phyloP scores from a whole-genome alignment of 2,329 filamentous ascomycete genomes.

The Neofusicoccum umdonicola region DNA sequence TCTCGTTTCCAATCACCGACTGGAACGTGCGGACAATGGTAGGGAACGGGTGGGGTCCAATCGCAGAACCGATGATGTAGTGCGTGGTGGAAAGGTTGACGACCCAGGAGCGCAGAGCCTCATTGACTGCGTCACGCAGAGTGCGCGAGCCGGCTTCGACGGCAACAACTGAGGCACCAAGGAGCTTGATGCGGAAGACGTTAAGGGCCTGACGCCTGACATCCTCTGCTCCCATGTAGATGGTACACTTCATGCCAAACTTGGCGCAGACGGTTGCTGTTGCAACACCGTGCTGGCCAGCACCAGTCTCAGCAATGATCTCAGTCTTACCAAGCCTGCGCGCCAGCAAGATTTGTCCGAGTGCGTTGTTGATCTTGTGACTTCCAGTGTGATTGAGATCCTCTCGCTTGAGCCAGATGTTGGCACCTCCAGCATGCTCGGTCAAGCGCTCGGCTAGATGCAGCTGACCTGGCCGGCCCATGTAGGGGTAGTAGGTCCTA shows the following conservation, averaged over 20 bases:
- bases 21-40: conserved; percentile 98
- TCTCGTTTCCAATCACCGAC: conserved; percentile 92
- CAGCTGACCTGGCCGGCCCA: conserved; percentile 89
- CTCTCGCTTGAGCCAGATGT: conserved; percentile 97
- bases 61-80: conserved; percentile 97
- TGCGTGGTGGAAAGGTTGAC: conserved; percentile 89
- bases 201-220: conserved; percentile 94
- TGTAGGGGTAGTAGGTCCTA: conserved; percentile 92
- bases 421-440: conserved; percentile 83
- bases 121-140: conserved; percentile 73
- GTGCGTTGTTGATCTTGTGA: conserved; percentile 99
- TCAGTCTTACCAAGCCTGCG: conserved; percentile 86
- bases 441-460: conserved; percentile 88
- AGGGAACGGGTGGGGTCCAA: conserved; percentile 96
- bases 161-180: conserved; percentile 87
- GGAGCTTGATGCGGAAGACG: conserved; percentile 96
- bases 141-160: conserved; percentile 83
- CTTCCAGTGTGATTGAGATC: conserved; percentile 97
- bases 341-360: conserved; percentile 88
- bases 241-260: conserved; percentile 95
- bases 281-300: conserved; percentile 95
- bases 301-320: conserved; percentile 97
- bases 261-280: conserved; percentile 97
- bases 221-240: conserved; percentile 98
- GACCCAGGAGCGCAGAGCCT: conserved; percentile 92